Conservation (phyloP, 2,329 filamentous ascomycete species). For the Penicillium italicum region DNA sequence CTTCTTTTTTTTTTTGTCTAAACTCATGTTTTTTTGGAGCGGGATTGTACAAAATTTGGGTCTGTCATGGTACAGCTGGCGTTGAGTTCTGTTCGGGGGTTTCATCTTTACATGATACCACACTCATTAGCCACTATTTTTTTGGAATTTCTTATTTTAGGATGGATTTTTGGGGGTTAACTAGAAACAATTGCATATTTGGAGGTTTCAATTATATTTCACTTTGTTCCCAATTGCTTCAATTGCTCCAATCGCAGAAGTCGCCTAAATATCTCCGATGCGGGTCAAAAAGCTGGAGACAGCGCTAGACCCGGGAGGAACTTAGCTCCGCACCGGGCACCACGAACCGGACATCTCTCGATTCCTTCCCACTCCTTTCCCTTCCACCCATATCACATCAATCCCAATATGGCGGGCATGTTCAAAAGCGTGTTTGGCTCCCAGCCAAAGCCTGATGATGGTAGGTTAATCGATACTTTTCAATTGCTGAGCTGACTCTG, state of each 20-base stretch:
- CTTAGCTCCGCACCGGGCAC: conserved; percentile 23
- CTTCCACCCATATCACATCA: conserved; percentile 17
- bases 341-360: conserved; percentile 11
- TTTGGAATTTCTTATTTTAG: conserved; percentile 7
- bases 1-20: conserved; percentile 3
- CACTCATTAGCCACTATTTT: conserved; percentile 17
- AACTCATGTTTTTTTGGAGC: conserved; percentile 21
- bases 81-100: conserved; percentile 17
- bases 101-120: conserved; percentile 33
- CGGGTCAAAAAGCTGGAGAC: conserved; percentile 34
- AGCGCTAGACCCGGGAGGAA: conserved; percentile 44
- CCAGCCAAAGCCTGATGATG: conserved; percentile 36
- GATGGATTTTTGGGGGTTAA: conserved; percentile 10
- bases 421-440: conserved; percentile 42
- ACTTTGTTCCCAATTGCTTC: not conserved
- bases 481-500: conserved; percentile 14
- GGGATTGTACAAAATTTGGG: conserved; percentile 29
- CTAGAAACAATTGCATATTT: not conserved
- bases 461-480: conserved; percentile 23
- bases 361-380: conserved; percentile 24
- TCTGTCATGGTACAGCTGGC: conserved; percentile 23
- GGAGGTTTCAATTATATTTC: not conserved
- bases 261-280: not conserved
- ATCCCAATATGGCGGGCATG: conserved; percentile 36
- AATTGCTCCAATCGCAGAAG: not conserved